Evolutionary conservation across 108 stramenopile genomes (phyloP), one percentile per base, ranked within the genome.

Genomic region (Seminavis robusta): DNA sequence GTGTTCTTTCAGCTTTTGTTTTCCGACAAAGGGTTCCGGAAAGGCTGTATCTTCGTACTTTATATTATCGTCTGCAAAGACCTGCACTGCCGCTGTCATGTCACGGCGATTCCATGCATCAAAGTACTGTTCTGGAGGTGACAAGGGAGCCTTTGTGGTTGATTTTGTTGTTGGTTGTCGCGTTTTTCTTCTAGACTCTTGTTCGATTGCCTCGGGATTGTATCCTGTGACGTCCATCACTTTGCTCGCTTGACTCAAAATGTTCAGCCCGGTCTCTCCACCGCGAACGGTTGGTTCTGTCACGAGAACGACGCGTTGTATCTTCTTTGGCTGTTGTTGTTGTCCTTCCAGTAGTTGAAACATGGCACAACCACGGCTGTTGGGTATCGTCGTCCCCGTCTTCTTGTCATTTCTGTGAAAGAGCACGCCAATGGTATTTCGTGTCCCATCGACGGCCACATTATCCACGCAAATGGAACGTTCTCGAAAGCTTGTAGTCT

Each of bases 91-190:
- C 17, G 16, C 36, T n/a, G 49, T 54, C 74, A 88, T 86, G 61
- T 88, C 82, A 16, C 87, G 80, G 17, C 64, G 38, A 52, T 87
- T 93, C 91, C 91, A 93, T 44, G 81, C 79, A n/a, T 55, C 61
- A 67, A 79, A 81, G 49, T 81, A 85, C 44, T 61, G 30, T 46
- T 75, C 70, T 8, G 80, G 73, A 11, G 61, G 30, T 7, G 65
- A 56, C 24, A 27, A 3, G 0, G 46, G 26, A 24, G 34, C n/a
- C 27, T 40, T 56, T 24, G 26, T 59, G 4, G 33, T 38, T n/a
- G n/a, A n/a, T n/a, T n/a, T n/a, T n/a, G n/a, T n/a, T n/a, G n/a
- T n/a, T n/a, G n/a, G n/a, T n/a, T n/a, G n/a, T n/a, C n/a, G n/a
- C n/a, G n/a, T n/a, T n/a, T n/a, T n/a, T n/a, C 10, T 29, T 26